Conservation (phyloP, 441 rosid species). For the Codiaeum variegatum region DNA sequence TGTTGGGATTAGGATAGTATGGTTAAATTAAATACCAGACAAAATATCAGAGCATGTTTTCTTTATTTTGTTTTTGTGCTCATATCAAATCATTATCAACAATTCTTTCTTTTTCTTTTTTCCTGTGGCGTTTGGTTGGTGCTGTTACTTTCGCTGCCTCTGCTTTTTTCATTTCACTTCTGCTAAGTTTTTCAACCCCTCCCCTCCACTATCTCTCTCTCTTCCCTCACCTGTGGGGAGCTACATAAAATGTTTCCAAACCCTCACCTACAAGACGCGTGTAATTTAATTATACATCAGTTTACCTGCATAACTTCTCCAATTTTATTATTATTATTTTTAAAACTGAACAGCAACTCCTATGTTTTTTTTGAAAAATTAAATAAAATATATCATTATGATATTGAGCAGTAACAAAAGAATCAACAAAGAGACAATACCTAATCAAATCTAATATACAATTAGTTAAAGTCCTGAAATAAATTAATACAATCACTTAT, state of each 20-base stretch:
- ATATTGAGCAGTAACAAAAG: too few relatives aligned
- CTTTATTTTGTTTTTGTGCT: slow-evolving; percentile 13
- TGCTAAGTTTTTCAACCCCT: slow-evolving; percentile 7
- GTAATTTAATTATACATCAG: too few relatives aligned
- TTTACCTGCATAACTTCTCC: too few relatives aligned
- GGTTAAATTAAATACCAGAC: slow-evolving; percentile 66
- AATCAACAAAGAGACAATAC: too few relatives aligned
- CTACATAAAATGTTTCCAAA: neutral
- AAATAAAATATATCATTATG: too few relatives aligned
- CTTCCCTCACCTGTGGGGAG: neutral
- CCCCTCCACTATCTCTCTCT: slow-evolving; percentile 17
- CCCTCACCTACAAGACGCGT: neutral
- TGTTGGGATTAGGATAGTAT: slow-evolving; percentile 24
- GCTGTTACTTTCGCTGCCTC: slow-evolving; percentile 15
- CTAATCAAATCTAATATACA: too few relatives aligned
- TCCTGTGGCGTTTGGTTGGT: neutral
- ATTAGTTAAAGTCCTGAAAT: too few relatives aligned
- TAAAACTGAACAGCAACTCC: too few relatives aligned
- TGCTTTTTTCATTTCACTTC: neutral
- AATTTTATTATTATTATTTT: too few relatives aligned
- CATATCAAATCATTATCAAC: neutral
- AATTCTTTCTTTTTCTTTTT: neutral
- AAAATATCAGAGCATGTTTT: slow-evolving; percentile 37
- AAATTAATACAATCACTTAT: too few relatives aligned
- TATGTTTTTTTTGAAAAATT: too few relatives aligned